Base-by-base conservation (phyloP, 306 rosid genomes). In the Datisca glomerata region DNA sequence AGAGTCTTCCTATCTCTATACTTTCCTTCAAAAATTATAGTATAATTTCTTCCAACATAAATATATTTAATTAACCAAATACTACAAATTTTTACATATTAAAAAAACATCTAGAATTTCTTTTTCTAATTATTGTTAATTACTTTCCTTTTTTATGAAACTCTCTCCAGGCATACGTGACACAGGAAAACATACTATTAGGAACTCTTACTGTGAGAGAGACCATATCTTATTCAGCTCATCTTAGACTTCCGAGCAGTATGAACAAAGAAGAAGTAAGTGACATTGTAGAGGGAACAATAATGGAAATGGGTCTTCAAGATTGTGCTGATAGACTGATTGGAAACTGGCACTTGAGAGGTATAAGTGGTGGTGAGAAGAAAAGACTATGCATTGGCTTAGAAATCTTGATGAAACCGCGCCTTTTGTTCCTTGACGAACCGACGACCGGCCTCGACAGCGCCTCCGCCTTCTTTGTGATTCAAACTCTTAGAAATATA, bases 401-500 rank as follows among this genome's bases (percentile, higher is more conserved):
- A 41, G 95, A 89, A 55, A 84, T 84, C 44, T 78, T 89, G 12
- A 84, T 91, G 45, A 79, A 78, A 33, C 95, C 95, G 10, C 19
- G 49, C 38, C 79, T 89, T 12, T 55, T 89, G 91, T 83, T 89
- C 58, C 81, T 89, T 39, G 95, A 89, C 56, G 97, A 89, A 57
- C 97, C 97, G 9, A 89, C 97, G 17, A 89, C 75, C 31, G 97
- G 97, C 24, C 59, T 89, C 1, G 95, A 89, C 58, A 74, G 97
- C 64, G 97, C 97, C 24, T 70, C 97, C 1, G 86, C 97, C 6
- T 89, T 83, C 69, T 84, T 84, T 56, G 93, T 89, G 18, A 64
- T 75, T 34, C 95, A 83, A 55, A 75, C 93, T 8, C 72, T 83
- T 31, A 61, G 95, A 53, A 70, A 66, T 18, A 70, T 83, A 25